Percentiles rank a stretch among this genome's conserved stretches.
Evolutionary conservation across 257 asterid species (phyloP).

Genomic region (Nicotiana sylvestris): DNA sequence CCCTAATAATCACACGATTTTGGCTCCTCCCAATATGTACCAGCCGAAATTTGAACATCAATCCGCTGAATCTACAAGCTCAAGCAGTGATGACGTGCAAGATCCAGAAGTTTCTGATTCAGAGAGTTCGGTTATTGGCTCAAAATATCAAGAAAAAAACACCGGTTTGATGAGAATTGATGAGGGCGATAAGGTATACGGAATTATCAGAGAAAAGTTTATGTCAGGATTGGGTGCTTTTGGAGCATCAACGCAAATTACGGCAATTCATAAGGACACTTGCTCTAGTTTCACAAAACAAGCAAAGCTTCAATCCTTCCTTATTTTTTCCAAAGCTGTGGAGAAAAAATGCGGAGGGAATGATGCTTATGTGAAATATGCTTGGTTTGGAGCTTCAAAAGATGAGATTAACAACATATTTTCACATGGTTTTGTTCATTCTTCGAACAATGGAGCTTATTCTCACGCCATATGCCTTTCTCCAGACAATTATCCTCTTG

Average conservation of each 20-base stretch:
- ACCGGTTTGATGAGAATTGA: background rate
- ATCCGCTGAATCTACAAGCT: background rate
- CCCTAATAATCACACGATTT: background rate
- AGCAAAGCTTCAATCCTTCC: constrained; percentile 17
- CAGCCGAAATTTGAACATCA: background rate
- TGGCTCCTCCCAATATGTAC: background rate
- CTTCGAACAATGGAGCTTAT: background rate
- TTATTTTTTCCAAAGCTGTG: constrained; percentile 14
- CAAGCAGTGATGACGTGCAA: background rate
- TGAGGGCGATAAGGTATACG: constrained; percentile 8
- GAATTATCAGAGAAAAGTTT: background rate
- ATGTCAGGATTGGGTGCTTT: constrained; percentile 10
- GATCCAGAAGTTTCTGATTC: constrained; percentile 10
- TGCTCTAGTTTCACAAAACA: background rate
- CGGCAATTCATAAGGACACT: constrained; percentile 7
- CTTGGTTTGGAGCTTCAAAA: constrained; percentile 17
- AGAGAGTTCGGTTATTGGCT: background rate
- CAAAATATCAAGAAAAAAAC: background rate
- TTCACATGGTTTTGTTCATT: constrained; percentile 7
- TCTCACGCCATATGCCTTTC: constrained; percentile 5
- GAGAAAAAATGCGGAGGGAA: constrained; percentile 8
- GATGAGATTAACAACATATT: constrained; percentile 7
- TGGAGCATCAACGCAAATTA: background rate
- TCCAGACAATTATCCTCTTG: constrained; percentile 11
- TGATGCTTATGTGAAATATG: constrained; percentile 17